phyloP scores from a whole-genome alignment of 2,329 filamentous ascomycete genomes.

The Emergomyces pasteurianus region DNA sequence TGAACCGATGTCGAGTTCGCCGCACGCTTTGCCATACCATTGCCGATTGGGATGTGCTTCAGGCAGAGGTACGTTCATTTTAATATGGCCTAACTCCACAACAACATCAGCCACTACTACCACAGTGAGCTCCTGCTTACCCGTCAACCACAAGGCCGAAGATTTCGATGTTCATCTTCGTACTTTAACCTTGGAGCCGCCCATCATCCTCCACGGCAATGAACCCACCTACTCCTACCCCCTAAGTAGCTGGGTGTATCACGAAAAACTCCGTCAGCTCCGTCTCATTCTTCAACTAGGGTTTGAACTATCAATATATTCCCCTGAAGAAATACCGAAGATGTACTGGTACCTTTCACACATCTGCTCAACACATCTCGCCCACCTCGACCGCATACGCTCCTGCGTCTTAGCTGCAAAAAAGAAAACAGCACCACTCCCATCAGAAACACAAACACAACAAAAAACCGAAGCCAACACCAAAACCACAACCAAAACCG shows the following conservation, averaged over 20 bases:
- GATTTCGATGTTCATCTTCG: constrained; percentile 61
- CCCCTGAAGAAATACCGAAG: constrained; percentile 66
- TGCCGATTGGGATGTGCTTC: constrained; percentile 70
- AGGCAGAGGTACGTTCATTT: constrained; percentile 51
- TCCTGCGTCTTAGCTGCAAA: constrained; percentile 42
- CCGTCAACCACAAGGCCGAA: constrained; percentile 37
- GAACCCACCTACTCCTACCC: constrained; percentile 56
- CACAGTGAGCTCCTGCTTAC: background rate
- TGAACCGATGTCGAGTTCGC: constrained; percentile 83
- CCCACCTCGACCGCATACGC: constrained; percentile 63
- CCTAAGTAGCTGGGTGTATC: constrained; percentile 77
- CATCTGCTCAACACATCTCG: constrained; percentile 54
- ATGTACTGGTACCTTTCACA: constrained; percentile 90
- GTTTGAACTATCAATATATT: constrained; percentile 86
- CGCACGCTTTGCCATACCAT: constrained; percentile 78
- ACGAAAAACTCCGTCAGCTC: constrained; percentile 82
- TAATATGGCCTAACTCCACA: background rate
- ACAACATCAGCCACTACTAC: background rate
- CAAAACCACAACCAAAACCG: background rate
- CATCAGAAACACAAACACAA: constrained; percentile 1
- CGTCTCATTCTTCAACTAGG: constrained; percentile 81
- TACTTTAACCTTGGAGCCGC: constrained; percentile 47
- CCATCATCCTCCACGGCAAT: constrained; percentile 41
- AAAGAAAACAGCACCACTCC: constrained; percentile 16
- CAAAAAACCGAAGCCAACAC: constrained; percentile 1